phyloP scores from a whole-genome alignment of 2,329 filamentous ascomycete genomes.

The Aspergillus tubingensis region DNA sequence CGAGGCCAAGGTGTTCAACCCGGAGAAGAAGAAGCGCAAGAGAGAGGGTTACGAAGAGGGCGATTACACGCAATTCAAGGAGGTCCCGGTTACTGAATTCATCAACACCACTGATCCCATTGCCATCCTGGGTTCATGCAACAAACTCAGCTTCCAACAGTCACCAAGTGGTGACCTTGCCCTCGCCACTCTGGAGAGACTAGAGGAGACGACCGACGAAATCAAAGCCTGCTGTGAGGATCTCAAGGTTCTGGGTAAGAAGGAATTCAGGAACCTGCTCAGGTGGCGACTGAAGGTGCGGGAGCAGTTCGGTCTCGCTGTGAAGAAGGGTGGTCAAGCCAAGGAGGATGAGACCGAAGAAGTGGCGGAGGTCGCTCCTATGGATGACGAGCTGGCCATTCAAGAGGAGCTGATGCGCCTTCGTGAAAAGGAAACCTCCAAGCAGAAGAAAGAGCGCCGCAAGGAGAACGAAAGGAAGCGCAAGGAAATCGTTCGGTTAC shows the following conservation, averaged over 20 bases:
- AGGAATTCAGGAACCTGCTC: conserved; percentile 88
- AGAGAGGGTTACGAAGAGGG: conserved; percentile 97
- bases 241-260: conserved; percentile 85
- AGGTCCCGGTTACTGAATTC: conserved; percentile 84
- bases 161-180: conserved; percentile 80
- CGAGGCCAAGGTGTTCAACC: conserved; percentile 97
- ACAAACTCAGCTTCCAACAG: conserved; percentile 81
- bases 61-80: conserved; percentile 89
- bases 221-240: conserved; percentile 77
- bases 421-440: conserved; percentile 73
- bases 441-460: conserved; percentile 79
- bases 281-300: conserved; percentile 87
- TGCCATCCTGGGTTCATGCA: conserved; percentile 81
- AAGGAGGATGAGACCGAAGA: conserved; percentile 63
- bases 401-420: conserved; percentile 83
- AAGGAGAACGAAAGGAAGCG: conserved; percentile 93
- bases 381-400: conserved; percentile 92
- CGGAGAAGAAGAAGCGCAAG: conserved; percentile 95
- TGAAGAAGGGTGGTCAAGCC: conserved; percentile 64
- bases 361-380: conserved; percentile 77
- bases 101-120: conserved; percentile 93
- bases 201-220: conserved; percentile 84
- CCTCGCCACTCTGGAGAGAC: conserved; percentile 77
- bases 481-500: conserved; percentile 92
- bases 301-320: conserved; percentile 83